Conservation (phyloP, 441 rosid species). For the Populus hybrid region DNA sequence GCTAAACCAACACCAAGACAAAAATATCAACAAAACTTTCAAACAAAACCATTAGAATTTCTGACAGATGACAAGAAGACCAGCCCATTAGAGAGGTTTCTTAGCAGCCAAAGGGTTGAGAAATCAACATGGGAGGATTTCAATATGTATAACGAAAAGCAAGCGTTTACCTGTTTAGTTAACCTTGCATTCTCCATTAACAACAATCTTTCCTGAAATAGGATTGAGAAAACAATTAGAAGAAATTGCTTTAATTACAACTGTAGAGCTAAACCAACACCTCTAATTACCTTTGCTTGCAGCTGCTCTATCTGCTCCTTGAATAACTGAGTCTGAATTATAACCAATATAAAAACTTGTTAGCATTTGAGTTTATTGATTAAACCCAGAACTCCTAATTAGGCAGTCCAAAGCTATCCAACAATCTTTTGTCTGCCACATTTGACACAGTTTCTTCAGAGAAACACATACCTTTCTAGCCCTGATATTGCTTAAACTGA, state of each 20-base stretch:
- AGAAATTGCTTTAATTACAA: neutral
- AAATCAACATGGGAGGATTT: too few relatives aligned
- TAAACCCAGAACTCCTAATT: neutral
- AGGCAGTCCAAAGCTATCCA: neutral
- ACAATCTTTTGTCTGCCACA: neutral
- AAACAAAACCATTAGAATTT: neutral
- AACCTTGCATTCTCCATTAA: conserved; percentile 38
- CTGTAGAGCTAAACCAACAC: neutral
- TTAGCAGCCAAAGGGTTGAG: too few relatives aligned
- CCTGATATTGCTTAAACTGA: conserved; percentile 50
- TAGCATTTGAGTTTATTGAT: neutral
- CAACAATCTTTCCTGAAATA: conserved; percentile 44
- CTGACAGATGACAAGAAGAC: neutral
- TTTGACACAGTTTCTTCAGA: neutral
- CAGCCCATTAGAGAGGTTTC: neutral
- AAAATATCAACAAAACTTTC: neutral
- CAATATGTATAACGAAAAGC: neutral
- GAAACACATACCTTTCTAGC: conserved; percentile 50
- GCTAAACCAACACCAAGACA: conserved; percentile 14
- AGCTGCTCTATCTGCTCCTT: conserved; percentile 49
- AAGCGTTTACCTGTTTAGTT: conserved; percentile 34
- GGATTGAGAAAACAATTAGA: neutral
- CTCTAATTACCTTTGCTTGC: conserved; percentile 41
- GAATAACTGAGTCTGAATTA: conserved; percentile 45
- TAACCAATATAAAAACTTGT: neutral